phyloP scores from a whole-genome alignment of 2,329 filamentous ascomycete genomes.

The Cladosporium sp. region DNA sequence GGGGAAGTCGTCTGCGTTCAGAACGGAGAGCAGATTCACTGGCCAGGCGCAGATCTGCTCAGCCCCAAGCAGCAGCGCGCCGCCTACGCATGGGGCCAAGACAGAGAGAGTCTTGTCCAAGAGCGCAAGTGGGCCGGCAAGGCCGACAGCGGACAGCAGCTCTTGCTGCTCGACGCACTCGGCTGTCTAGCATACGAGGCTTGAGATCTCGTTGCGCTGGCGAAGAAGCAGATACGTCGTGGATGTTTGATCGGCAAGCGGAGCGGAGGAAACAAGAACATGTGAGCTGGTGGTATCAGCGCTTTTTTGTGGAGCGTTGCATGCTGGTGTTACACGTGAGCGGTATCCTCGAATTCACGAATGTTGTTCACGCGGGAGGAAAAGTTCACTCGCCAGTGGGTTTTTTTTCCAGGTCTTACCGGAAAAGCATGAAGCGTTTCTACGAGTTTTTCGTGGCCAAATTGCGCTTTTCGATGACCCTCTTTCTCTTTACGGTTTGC shows the following conservation, averaged over 20 bases:
- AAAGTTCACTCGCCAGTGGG: too few species aligned
- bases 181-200: slow-evolving; percentile 35
- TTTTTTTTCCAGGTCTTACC: too few species aligned
- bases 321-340: too few species aligned
- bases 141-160: slow-evolving; percentile 34
- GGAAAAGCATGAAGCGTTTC: too few species aligned
- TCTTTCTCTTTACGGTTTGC: too few species aligned
- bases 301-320: too few species aligned
- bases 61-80: slow-evolving; percentile 29
- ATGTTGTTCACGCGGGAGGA: too few species aligned
- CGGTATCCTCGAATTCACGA: too few species aligned
- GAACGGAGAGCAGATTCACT: not conserved
- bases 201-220: not conserved
- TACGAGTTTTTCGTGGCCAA: too few species aligned
- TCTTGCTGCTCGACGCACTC: slow-evolving; percentile 36
- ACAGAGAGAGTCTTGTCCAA: slow-evolving; percentile 27
- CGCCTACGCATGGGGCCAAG: slow-evolving; percentile 33
- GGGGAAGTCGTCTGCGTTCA: not conserved
- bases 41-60: slow-evolving; percentile 21
- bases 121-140: slow-evolving; percentile 34
- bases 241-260: not conserved
- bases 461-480: too few species aligned
- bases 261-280: not conserved
- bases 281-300: too few species aligned
- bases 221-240: not conserved